phyloP scores from a whole-genome alignment of 1,284 basidiomycete genomes.

The Trichosporon faecale region DNA sequence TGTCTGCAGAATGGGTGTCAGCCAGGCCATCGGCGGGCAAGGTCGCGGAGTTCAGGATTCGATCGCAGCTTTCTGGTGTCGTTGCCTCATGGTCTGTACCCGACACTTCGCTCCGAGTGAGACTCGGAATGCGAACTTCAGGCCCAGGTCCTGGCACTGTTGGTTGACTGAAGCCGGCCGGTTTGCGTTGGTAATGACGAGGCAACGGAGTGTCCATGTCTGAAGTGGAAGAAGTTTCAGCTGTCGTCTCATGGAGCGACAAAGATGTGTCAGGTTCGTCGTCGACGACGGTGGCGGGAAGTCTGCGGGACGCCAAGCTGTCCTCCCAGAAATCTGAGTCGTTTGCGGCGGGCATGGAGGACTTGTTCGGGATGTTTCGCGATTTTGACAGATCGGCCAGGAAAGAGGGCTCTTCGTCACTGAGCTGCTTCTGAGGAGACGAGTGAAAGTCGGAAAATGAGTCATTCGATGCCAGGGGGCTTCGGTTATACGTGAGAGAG shows the following conservation, averaged over 20 bases:
- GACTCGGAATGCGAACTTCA: slow-evolving; percentile 36
- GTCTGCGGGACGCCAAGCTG: slow-evolving; percentile 4
- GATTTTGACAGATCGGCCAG: neutral
- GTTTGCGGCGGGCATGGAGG: neutral
- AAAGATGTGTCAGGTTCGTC: neutral
- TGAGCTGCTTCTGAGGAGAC: neutral
- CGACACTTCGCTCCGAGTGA: slow-evolving; percentile 44
- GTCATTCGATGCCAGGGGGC: neutral
- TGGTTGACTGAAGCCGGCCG: neutral
- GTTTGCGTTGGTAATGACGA: neutral
- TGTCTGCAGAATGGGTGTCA: neutral
- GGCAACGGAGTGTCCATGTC: slow-evolving; percentile 15
- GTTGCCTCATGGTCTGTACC: slow-evolving; percentile 39
- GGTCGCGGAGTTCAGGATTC: neutral
- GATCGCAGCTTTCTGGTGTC: slow-evolving; percentile 37
- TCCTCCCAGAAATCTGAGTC: neutral
- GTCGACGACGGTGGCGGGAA: neutral
- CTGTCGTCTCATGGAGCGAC: neutral
- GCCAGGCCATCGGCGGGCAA: neutral
- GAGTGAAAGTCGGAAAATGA: neutral
- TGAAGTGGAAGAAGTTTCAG: neutral
- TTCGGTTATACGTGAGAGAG: neutral
- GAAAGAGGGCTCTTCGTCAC: neutral
- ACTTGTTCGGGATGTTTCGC: neutral
- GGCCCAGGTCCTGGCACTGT: neutral